A percentile compares a stretch with the other conserved stretches of the same genome.
phyloP scores from a whole-genome alignment of 768 basidiomycete genomes.

The Boletus vermiculosoides region DNA sequence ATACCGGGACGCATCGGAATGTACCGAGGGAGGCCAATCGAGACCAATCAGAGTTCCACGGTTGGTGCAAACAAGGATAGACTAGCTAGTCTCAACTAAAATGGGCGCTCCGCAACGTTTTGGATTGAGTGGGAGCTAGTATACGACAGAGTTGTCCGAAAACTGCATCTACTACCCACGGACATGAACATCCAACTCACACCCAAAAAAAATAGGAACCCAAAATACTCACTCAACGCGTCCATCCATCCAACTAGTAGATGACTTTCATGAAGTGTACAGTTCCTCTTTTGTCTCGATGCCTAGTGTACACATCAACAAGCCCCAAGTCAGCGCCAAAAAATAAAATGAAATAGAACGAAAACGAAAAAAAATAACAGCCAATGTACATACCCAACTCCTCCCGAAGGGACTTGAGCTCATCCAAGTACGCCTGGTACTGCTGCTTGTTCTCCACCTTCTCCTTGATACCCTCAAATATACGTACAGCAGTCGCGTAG shows the following conservation, averaged over 20 bases:
- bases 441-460: constrained; percentile 98
- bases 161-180: constrained; percentile 27
- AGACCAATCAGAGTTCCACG: background rate
- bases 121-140: constrained; percentile 21
- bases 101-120: constrained; percentile 7
- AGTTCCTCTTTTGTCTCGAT: constrained; percentile 64
- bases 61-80: background rate
- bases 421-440: constrained; percentile 90
- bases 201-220: background rate
- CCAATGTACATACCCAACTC: constrained; percentile 73
- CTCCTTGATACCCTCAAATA: constrained; percentile 94
- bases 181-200: constrained; percentile 1
- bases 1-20: background rate
- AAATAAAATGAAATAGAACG: background rate
- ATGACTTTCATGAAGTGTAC: constrained; percentile 43
- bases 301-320: constrained; percentile 35
- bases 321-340: background rate
- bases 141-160: constrained; percentile 19
- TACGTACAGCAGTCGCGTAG: constrained; percentile 93
- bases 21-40: background rate
- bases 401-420: constrained; percentile 82
- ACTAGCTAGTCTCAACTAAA: background rate
- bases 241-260: constrained; percentile 9
- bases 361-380: background rate
- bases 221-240: constrained; percentile 18